Base-by-base conservation (phyloP, 768 basidiomycete genomes). In the Rhodosporidiobolus sp. region DNA sequence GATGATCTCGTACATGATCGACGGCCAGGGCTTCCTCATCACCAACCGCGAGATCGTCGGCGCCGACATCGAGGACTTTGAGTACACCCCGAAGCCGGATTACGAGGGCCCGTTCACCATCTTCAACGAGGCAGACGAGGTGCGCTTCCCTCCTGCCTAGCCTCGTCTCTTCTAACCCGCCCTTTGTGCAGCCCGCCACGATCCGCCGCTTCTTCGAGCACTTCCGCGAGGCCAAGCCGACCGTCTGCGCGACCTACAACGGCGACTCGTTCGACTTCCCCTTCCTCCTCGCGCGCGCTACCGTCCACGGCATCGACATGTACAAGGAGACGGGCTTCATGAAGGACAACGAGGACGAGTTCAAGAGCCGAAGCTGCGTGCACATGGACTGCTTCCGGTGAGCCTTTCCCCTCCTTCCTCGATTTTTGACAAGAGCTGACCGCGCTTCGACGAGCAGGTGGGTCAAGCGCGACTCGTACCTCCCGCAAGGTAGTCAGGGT, bases 1-100 rank as follows among this genome's bases (percentile, higher is more conserved):
- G 95, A 99, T 99, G 96, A 98, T 99, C 74, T 99, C 96, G 55
- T 99, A 98, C 82, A 98, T 99, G 94, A 84, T 99, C 26, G 96
- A 99, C 80, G 95, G 94, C 0, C 92, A 94, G 81, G 96, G 96
- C 0, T 99, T 90, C 79, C 86, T 99, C 72, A 97, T 99, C 81
- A 96, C 93, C 30, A 98, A 98, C 78, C 86, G 96, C 54, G 96
- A 99, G 76, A 97, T 98, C 62, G 92, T 98, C 69, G 88, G 90
- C 72, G 94, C 97, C 79, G 92, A 98, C 79, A 97, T 99, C 72
- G 94, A 96, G 54, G 91, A 99, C 80, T 98, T 99, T 78, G 96
- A 98, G 80, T 98, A 98, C 80, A 98, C 96, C 0, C 96, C 96
- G 2, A 98, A 93, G 81, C 92, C 94, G 63, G 95, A 96, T 43